Evolutionary conservation across 2,329 filamentous ascomycete genomes (phyloP), one percentile per base, ranked within the genome.

Genomic region (Phialocephala subalpina): DNA sequence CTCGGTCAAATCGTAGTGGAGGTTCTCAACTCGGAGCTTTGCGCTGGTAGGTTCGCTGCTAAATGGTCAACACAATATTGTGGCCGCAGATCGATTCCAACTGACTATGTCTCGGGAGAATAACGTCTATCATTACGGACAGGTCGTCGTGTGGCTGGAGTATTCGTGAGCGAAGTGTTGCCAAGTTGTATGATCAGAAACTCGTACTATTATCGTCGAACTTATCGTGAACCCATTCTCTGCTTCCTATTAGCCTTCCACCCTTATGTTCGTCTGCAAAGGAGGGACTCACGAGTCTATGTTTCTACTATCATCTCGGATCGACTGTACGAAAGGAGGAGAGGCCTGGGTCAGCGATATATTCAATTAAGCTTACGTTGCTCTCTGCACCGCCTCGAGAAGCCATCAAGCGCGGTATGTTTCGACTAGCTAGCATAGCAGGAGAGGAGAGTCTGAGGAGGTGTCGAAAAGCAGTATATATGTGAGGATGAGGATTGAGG

Each of bases 201-300:
- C 63, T 64, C 73, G 61, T 81, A 80, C 90, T 85, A 78, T 90
- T 86, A 75, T 93, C 92, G 78, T 96, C 92, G 78, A 89, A 97
- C 77, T 90, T 92, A 81, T 97, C 93, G 78, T 97, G 94, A 73
- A 97, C 93, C 94, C 94, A 97, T 83, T 97, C 94, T 76, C 93
- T 93, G 69, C 49, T 58, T 38, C 8, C 67, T 16, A 40, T 67
- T 35, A 67, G 61, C 14, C 62, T 63, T 33, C 53, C 61, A 62
- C 40, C 58, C 60, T 67, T 38, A 0, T 11, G 18, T 20, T 14
- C 29, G 29, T 33, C 1, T 12, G 8, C 6, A 27, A 16, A 35
- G 20, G 36, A 14, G 55, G 12, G 58, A 81, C 87, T 69, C 79
- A 93, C 91, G 87, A 87, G 78, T 93, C 90, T 74, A 93, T 82